A percentile compares a stretch with the other conserved stretches of the same genome.
phyloP scores from a whole-genome alignment of 371 early-diverging fungal genomes.

The Cokeromyces recurvatus region DNA sequence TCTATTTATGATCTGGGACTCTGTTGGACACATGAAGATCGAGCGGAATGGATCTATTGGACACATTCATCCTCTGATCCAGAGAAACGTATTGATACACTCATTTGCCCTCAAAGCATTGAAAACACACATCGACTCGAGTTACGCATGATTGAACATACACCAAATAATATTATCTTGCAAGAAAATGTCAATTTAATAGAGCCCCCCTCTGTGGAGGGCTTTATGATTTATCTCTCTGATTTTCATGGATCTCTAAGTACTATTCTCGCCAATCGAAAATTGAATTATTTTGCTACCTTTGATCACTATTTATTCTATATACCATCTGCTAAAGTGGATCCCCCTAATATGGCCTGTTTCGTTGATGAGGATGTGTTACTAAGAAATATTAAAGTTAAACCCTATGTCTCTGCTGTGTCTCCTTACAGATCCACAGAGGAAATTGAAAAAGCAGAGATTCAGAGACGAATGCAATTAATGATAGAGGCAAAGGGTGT shows the following conservation, averaged over 20 bases:
- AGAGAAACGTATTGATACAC: conserved; percentile 14
- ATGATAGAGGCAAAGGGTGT: conserved; percentile 41
- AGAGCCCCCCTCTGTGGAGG: conserved; percentile 57
- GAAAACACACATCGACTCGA: conserved; percentile 57
- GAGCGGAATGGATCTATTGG: conserved; percentile 61
- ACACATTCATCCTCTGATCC: conserved; percentile 5
- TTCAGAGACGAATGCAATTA: conserved; percentile 40
- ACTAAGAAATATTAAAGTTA: not conserved
- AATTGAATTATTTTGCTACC: conserved; percentile 45
- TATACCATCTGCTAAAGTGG: conserved; percentile 17
- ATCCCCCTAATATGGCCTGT: conserved; percentile 17
- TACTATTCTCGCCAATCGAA: not conserved
- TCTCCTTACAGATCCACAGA: conserved; percentile 8
- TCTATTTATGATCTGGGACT: conserved; percentile 32
- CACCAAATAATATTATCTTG: conserved; percentile 34
- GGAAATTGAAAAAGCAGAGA: conserved; percentile 15
- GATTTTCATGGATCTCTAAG: conserved; percentile 40
- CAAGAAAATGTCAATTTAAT: conserved; percentile 9
- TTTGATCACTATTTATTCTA: conserved; percentile 53
- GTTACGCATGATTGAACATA: conserved; percentile 47
- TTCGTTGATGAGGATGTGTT: conserved; percentile 2
- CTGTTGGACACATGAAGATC: conserved; percentile 55
- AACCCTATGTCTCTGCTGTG: conserved; percentile 8
- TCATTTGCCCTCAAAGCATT: conserved; percentile 42
- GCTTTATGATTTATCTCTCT: conserved; percentile 39